Evolutionary conservation across 768 basidiomycete genomes (phyloP).

Genomic region (Russula compacta): DNA sequence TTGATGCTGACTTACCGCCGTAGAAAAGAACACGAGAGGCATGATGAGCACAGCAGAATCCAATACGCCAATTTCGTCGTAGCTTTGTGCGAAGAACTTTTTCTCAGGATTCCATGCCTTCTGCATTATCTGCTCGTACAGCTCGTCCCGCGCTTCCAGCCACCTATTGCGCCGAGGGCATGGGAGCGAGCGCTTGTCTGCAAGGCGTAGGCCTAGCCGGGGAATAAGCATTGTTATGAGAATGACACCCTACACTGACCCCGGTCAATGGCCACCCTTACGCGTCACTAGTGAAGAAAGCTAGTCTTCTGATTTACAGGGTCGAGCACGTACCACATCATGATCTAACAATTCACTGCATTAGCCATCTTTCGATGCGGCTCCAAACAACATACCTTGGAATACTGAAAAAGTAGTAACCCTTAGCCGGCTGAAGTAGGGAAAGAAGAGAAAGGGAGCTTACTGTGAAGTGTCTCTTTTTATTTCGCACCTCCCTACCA

Average conservation of each 20-base stretch:
- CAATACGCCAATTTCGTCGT: constrained; percentile 72
- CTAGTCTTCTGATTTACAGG: background rate
- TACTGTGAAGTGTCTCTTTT: constrained; percentile 78
- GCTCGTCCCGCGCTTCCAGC: constrained; percentile 62
- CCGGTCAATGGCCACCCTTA: constrained; percentile 90
- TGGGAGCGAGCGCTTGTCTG: constrained; percentile 91
- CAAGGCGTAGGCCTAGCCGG: constrained; percentile 63
- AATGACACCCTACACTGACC: constrained; percentile 33
- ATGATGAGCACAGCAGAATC: constrained; percentile 88
- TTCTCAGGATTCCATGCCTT: constrained; percentile 74
- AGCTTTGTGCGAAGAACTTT: constrained; percentile 77
- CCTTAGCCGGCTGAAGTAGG: background rate
- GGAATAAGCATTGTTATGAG: background rate
- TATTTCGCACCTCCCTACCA: constrained; percentile 81
- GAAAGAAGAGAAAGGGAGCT: constrained; percentile 21
- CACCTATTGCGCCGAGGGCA: constrained; percentile 66
- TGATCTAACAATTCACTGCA: constrained; percentile 43
- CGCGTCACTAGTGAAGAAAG: background rate
- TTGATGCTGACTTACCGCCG: constrained; percentile 42
- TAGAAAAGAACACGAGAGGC: constrained; percentile 90
- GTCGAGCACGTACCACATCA: constrained; percentile 63
- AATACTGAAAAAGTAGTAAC: constrained; percentile 42
- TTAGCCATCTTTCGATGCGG: background rate
- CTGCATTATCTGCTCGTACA: constrained; percentile 92
- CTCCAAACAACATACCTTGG: constrained; percentile 45